Base-by-base conservation (phyloP, 2,329 filamentous ascomycete genomes). In the Aureobasidium zeae region DNA sequence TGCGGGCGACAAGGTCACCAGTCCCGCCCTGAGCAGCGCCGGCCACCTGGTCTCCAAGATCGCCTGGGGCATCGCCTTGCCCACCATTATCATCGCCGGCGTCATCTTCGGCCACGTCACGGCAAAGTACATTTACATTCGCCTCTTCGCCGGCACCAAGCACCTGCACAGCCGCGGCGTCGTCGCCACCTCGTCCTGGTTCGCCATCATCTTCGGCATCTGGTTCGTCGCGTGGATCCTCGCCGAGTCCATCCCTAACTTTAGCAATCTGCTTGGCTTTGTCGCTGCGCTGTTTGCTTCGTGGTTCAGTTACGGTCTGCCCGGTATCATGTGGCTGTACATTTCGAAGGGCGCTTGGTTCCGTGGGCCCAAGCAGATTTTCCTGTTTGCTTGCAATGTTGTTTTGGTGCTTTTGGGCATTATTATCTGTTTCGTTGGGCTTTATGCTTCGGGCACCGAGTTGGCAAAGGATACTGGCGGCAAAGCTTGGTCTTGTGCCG, bases 51-150 rank as follows among this genome's bases (percentile, higher is more conserved):
- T 83, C 22, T 66, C 70, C 31, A 83, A 82, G 58, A 63, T 79
- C 12, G 77, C 79, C 12, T 85, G 77, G 62, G 81, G 79, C 17
- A 67, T 85, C 47, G 81, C 81, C 0, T 67, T 82, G 5, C 81
- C 80, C 6, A 84, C 81, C 20, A 84, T 84, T 43, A 66, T 84
- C 39, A 75, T 85, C 37, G 77, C 80, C 0, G 81, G 81, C 44
- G 79, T 83, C 5, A 80, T 86, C 49, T 79, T 82, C 55, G 79
- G 73, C 12, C 76, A 81, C 48, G 75, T 84, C 2, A 47, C 77
- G 1, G 70, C 69, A 43, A 82, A 81, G 52, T 82, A 81, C 54
- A 66, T 84, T 48, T 84, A 81, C 53, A 62, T 77, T 3, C 72
- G 79, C 13, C 55, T 81, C n/a, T 82, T 81, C 62, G 65, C 70